phyloP scores from a whole-genome alignment of 441 rosid genomes.

The Populus hybrid region DNA sequence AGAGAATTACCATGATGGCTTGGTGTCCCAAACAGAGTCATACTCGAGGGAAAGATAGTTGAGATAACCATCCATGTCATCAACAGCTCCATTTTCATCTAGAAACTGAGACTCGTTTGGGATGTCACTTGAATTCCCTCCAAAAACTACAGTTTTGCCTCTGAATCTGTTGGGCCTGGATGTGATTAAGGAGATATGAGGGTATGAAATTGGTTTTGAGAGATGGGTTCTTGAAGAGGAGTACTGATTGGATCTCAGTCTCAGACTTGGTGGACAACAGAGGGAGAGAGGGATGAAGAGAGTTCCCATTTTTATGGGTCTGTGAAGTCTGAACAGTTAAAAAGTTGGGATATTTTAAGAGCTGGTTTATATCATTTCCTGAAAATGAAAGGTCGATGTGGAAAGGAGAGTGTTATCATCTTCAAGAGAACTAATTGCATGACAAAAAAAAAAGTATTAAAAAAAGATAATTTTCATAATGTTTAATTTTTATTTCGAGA shows the following conservation, averaged over 20 bases:
- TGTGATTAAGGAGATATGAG: neutral
- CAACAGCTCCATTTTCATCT: slow-evolving; percentile 63
- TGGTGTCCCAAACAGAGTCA: slow-evolving; percentile 98
- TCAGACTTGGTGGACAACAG: neutral
- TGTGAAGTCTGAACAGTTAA: neutral
- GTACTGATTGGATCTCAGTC: slow-evolving; percentile 7
- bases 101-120: slow-evolving; percentile 44
- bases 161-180: slow-evolving; percentile 19
- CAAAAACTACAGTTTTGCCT: slow-evolving; percentile 31
- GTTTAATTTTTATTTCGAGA: no score
- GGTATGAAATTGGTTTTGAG: slow-evolving; percentile 6
- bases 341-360: neutral
- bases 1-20: slow-evolving; percentile 69
- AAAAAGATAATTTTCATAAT: no score
- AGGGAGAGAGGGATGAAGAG: slow-evolving; percentile 26
- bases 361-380: neutral
- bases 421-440: neutral
- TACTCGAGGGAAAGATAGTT: slow-evolving; percentile 85
- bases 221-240: slow-evolving; percentile 14
- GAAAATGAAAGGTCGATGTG: neutral
- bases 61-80: slow-evolving; percentile 86
- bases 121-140: slow-evolving; percentile 37
- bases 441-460: no score
- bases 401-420: neutral
- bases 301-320: slow-evolving; percentile 2